A percentile compares a stretch with the other conserved stretches of the same genome.
Evolutionary conservation across 2,329 filamentous ascomycete genomes (phyloP).

Genomic region (Fusarium ambrosium): DNA sequence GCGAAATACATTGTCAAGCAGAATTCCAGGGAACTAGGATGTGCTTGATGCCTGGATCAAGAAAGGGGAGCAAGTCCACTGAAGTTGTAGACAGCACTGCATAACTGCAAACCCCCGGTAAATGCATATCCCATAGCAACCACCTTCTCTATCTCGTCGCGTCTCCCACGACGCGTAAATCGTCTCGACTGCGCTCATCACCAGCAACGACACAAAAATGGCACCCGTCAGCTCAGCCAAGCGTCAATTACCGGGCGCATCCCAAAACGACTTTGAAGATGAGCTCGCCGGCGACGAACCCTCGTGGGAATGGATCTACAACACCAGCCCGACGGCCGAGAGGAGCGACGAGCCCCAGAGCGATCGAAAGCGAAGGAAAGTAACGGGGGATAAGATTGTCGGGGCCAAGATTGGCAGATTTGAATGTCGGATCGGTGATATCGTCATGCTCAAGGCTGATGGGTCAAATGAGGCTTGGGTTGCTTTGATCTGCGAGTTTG

Average conservation of each 20-base stretch:
- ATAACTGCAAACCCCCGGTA: constrained; percentile 35
- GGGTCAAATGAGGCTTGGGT: constrained; percentile 92
- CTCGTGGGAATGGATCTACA: constrained; percentile 86
- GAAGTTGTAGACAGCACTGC: background rate
- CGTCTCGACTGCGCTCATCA: constrained; percentile 10
- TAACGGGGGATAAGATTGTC: constrained; percentile 69
- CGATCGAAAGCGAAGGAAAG: constrained; percentile 54
- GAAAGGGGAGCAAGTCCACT: background rate
- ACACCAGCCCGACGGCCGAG: constrained; percentile 49
- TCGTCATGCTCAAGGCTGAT: constrained; percentile 88
- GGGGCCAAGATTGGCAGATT: constrained; percentile 88
- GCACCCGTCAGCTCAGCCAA: constrained; percentile 37
- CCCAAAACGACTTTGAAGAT: constrained; percentile 82
- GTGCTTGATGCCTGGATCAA: background rate
- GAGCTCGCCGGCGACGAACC: constrained; percentile 81
- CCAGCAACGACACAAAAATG: constrained; percentile 41
- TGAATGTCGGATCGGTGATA: constrained; percentile 84
- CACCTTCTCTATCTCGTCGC: constrained; percentile 40
- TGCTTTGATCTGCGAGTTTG: constrained; percentile 87
- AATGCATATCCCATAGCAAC: constrained; percentile 43
- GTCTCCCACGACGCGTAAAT: constrained; percentile 50
- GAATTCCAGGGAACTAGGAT: background rate
- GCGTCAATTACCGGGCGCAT: constrained; percentile 25
- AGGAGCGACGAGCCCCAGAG: constrained; percentile 45
- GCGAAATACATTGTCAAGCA: background rate